Conservation (phyloP, 2,329 filamentous ascomycete species). For the Hymenoscyphus linearis region DNA sequence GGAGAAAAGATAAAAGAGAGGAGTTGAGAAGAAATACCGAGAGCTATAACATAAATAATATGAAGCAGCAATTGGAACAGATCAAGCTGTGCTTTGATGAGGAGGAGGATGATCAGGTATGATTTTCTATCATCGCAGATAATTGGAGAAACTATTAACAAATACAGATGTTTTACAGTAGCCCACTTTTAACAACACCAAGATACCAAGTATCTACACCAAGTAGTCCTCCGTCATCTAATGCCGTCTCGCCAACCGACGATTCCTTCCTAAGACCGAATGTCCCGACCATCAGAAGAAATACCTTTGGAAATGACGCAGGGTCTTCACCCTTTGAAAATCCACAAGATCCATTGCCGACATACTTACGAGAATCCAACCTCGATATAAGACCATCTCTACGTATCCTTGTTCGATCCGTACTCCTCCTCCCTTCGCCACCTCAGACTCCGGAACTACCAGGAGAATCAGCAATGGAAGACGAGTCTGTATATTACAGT, state of each 20-base stretch:
- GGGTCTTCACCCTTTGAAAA: not conserved
- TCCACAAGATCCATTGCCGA: not conserved
- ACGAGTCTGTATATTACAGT: not conserved
- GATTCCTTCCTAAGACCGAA: not conserved
- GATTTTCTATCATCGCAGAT: not conserved
- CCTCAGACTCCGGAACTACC: constrained; percentile 4
- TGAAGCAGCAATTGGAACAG: constrained; percentile 1
- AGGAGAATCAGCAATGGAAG: not conserved
- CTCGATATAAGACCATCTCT: constrained; percentile 1
- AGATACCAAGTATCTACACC: not conserved
- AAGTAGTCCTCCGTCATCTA: not conserved
- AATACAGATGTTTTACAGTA: not conserved
- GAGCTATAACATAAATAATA: constrained; percentile 4
- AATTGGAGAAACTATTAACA: not conserved
- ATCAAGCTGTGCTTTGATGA: constrained; percentile 2
- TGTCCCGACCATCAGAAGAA: not conserved
- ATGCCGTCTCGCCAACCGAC: not conserved
- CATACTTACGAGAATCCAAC: not conserved
- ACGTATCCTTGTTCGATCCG: constrained; percentile 6
- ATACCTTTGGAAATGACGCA: constrained; percentile 7
- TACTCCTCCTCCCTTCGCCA: constrained; percentile 6
- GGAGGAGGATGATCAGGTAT: constrained; percentile 7
- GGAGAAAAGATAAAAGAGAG: constrained; percentile 2
- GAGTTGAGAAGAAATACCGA: not conserved
- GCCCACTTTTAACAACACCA: not conserved